phyloP scores from a whole-genome alignment of 306 rosid species.

The Prunus dulcis region DNA sequence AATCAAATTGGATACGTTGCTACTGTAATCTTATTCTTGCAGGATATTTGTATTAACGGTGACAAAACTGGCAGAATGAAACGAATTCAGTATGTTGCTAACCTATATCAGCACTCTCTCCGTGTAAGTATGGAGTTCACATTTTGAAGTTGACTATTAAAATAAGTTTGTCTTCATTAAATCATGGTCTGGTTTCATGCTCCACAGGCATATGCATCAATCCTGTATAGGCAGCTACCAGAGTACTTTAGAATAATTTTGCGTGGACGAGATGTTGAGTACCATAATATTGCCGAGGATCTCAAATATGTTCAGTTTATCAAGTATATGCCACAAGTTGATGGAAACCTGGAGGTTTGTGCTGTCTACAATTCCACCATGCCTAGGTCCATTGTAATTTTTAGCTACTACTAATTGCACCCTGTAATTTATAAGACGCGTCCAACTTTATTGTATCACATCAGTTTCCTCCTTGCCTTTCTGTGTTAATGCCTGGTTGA shows the following conservation, averaged over 20 bases:
- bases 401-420: not conserved
- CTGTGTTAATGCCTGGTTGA: not conserved
- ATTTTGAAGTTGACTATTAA: not conserved
- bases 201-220: conserved; percentile 73
- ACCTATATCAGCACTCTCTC: conserved; percentile 60
- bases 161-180: not conserved
- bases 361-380: not conserved
- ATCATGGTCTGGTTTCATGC: conserved; percentile 22
- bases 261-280: conserved; percentile 68
- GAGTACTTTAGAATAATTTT: conserved; percentile 53
- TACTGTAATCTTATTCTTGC: conserved; percentile 13
- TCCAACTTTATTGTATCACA: not conserved
- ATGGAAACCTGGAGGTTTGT: conserved; percentile 55
- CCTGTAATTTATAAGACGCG: not conserved
- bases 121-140: conserved; percentile 55
- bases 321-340: conserved; percentile 54
- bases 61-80: conserved; percentile 34
- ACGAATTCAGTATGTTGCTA: conserved; percentile 62
- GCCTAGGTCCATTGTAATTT: conserved; percentile 3
- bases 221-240: conserved; percentile 74
- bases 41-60: conserved; percentile 77
- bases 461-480: not conserved
- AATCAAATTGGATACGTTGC: not conserved
- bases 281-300: conserved; percentile 65
- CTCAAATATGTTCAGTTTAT: conserved; percentile 59